Evolutionary conservation across 1,284 basidiomycete species (phyloP).

Genomic region (Cryptococcus hybrid): DNA sequence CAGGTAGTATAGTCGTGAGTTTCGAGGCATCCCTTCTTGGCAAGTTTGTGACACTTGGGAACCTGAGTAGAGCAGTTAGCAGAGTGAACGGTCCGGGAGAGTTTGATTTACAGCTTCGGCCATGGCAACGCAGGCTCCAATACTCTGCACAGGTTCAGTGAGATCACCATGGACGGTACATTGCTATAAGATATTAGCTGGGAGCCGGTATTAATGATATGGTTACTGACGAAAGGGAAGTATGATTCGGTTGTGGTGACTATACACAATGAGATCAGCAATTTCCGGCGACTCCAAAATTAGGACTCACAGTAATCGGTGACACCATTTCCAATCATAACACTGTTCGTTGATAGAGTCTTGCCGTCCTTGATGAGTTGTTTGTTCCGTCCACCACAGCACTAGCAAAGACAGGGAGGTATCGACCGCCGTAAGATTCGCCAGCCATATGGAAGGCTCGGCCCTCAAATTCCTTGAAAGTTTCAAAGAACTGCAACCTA

Average conservation of each 20-base stretch:
- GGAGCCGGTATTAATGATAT: neutral
- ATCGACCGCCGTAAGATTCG: conserved; percentile 62
- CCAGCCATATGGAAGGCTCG: conserved; percentile 66
- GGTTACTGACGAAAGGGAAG: conserved; percentile 35
- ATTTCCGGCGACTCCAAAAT: neutral
- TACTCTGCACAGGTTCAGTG: conserved; percentile 37
- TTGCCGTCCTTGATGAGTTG: conserved; percentile 59
- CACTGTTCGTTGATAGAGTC: conserved; percentile 68
- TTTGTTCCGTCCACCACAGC: conserved; percentile 73
- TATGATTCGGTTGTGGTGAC: conserved; percentile 40
- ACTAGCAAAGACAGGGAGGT: conserved; percentile 77
- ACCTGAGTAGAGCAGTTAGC: conserved; percentile 16
- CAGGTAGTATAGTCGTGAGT: conserved; percentile 60
- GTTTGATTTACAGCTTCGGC: conserved; percentile 34
- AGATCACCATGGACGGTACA: conserved; percentile 43
- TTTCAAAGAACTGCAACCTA: conserved; percentile 61
- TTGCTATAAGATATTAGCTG: conserved; percentile 19
- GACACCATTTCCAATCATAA: conserved; percentile 70
- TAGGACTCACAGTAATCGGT: conserved; percentile 47
- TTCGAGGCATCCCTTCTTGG: conserved; percentile 35
- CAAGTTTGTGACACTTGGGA: conserved; percentile 41
- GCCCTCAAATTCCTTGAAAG: conserved; percentile 64
- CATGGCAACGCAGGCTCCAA: conserved; percentile 41
- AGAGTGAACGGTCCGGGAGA: neutral
- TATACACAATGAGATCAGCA: conserved; percentile 6